These are phyloP conservation scores for Aspergillus intermedius DNA, from an alignment of 2,329 filamentous ascomycete species.

Conservation along the genomic window DNA sequence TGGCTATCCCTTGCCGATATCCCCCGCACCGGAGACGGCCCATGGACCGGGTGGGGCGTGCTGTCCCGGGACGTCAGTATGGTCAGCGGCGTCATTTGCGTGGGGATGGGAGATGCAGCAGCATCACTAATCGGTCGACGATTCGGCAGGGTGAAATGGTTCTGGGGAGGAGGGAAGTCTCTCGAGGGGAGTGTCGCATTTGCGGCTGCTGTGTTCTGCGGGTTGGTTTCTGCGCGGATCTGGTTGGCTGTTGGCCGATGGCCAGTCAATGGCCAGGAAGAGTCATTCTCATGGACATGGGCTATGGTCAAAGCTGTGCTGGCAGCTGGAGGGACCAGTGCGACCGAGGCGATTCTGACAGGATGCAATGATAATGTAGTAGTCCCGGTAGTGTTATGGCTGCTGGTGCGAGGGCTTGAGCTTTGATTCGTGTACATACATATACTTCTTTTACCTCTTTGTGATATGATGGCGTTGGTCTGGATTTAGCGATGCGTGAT, in stretches of 20 bases:
- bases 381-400: constrained; percentile 87
- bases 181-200: constrained; percentile 83
- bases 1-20: constrained; percentile 78
- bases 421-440: constrained; percentile 13
- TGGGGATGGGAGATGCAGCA: constrained; percentile 90
- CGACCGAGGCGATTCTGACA: constrained; percentile 91
- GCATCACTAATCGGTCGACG: constrained; percentile 83
- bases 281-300: constrained; percentile 21
- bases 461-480: no score
- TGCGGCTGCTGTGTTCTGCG: constrained; percentile 67
- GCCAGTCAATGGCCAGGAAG: constrained; percentile 26
- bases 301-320: constrained; percentile 55
- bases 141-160: constrained; percentile 83
- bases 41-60: constrained; percentile 69
- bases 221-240: constrained; percentile 60
- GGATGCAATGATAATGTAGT: constrained; percentile 98
- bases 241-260: constrained; percentile 78
- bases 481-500: no score
- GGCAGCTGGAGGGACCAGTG: constrained; percentile 73
- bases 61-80: constrained; percentile 71
- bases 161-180: constrained; percentile 94
- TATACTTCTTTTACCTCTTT: no score
- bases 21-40: constrained; percentile 49
- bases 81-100: constrained; percentile 86
- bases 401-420: constrained; percentile 72